A percentile compares a stretch with the other conserved stretches of the same genome.
These are phyloP conservation scores for Noccaea caerulescens DNA, from an alignment of 345 rosid genomes.

Conservation along the genomic window DNA sequence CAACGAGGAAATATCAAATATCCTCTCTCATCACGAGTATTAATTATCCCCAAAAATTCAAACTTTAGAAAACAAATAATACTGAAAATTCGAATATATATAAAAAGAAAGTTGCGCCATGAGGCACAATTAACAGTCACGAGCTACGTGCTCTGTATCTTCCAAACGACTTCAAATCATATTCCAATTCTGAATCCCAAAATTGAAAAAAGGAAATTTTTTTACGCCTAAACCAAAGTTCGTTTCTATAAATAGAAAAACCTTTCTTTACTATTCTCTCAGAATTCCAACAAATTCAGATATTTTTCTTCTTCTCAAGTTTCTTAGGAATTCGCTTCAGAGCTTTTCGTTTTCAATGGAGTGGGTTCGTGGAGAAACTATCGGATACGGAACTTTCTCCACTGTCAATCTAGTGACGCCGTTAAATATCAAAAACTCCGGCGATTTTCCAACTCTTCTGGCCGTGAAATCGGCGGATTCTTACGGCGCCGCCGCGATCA, in stretches of 20 bases:
- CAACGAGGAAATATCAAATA: slow-evolving; percentile 31
- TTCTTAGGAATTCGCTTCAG: background rate
- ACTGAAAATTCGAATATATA: slow-evolving; percentile 8
- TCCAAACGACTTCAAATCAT: slow-evolving; percentile 17
- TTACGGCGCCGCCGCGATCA: slow-evolving; percentile 41
- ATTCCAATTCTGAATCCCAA: background rate
- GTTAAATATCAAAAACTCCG: background rate
- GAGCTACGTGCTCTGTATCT: slow-evolving; percentile 41
- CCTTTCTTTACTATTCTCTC: background rate
- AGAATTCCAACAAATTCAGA: background rate
- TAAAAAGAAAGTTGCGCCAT: slow-evolving; percentile 27
- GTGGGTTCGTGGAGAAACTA: slow-evolving; percentile 68
- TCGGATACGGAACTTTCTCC: slow-evolving; percentile 71
- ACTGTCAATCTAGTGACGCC: slow-evolving; percentile 56
- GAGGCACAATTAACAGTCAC: slow-evolving; percentile 36
- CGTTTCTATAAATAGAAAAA: slow-evolving; percentile 27
- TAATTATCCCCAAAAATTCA: background rate
- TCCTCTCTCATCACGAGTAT: slow-evolving; percentile 39
- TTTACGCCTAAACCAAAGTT: background rate
- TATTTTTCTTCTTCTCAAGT: background rate
- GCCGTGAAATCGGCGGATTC: slow-evolving; percentile 70
- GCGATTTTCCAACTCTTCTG: slow-evolving; percentile 46
- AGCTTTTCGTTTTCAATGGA: slow-evolving; percentile 46
- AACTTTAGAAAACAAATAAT: background rate
- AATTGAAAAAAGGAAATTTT: background rate